Percentiles rank a stretch among this genome's conserved stretches.
These are phyloP conservation scores for Coffea canephora DNA, from an alignment of 257 asterid species.

Conservation along the genomic window DNA sequence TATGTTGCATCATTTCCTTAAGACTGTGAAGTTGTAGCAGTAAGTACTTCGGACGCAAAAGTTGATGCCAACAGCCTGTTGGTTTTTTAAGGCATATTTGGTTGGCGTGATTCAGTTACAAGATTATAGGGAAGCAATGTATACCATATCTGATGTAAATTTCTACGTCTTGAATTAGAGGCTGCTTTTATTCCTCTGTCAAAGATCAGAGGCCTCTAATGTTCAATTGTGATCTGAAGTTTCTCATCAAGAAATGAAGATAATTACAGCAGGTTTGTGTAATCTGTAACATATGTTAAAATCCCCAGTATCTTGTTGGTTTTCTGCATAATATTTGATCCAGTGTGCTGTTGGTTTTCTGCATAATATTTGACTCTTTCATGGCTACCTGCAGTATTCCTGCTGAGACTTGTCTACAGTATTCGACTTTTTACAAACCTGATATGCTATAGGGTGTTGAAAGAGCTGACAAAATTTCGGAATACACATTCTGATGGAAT, in stretches of 20 bases:
- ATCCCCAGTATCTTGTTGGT: neutral
- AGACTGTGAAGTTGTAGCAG: neutral
- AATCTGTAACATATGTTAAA: too few species aligned
- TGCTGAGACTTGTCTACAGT: too few species aligned
- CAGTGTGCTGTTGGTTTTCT: too few species aligned
- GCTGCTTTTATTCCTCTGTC: constrained; percentile 13
- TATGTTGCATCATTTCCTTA: neutral
- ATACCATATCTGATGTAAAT: neutral
- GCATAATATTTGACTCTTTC: too few species aligned
- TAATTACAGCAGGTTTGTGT: neutral
- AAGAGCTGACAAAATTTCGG: too few species aligned
- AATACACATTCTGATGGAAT: too few species aligned
- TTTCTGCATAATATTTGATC: too few species aligned
- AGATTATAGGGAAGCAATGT: constrained; percentile 1
- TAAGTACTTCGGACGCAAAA: neutral
- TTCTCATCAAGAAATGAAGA: neutral
- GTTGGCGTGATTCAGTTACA: neutral
- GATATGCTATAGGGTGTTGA: too few species aligned
- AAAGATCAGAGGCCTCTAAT: constrained; percentile 15
- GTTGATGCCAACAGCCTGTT: constrained; percentile 22
- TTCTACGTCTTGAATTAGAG: constrained; percentile 1
- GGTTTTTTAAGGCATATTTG: constrained; percentile 20
- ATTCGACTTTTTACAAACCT: too few species aligned
- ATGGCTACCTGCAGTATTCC: too few species aligned
- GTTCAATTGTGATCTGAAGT: neutral